These are phyloP conservation scores for Platanthera zijinensis DNA, from an alignment of 106 monocot genomes.

Conservation along the genomic window DNA sequence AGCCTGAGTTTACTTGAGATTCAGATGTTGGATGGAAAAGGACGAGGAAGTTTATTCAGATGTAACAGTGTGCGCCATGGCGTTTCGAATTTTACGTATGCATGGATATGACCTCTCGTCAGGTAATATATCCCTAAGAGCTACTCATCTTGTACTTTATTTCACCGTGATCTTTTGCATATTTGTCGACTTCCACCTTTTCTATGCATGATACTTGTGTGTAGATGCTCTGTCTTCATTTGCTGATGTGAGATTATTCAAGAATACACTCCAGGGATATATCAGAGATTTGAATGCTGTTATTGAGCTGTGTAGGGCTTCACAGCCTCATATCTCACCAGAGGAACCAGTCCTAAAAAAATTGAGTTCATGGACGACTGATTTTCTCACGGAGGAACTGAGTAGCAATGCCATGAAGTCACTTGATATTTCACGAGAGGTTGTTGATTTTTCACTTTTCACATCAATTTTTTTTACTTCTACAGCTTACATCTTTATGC, in stretches of 20 bases:
- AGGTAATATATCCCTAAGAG: conserved; percentile 27
- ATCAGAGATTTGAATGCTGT: conserved; percentile 33
- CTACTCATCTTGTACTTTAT: neutral
- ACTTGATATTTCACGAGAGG: conserved; percentile 23
- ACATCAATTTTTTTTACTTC: neutral
- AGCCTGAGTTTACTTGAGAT: conserved; percentile 18
- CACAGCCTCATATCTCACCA: conserved; percentile 44
- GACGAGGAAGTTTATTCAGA: conserved; percentile 70
- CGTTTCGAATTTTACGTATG: conserved; percentile 80
- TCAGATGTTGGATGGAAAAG: conserved; percentile 64
- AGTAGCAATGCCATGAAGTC: neutral
- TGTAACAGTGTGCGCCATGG: conserved; percentile 52
- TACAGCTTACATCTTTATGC: neutral
- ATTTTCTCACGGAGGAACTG: conserved; percentile 35
- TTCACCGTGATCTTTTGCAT: neutral
- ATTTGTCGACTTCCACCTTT: neutral
- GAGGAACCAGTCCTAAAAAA: conserved; percentile 52
- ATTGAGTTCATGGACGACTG: conserved; percentile 40
- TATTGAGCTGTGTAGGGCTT: conserved; percentile 77
- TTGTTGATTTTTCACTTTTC: neutral
- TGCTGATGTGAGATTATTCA: conserved; percentile 29
- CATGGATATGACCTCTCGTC: conserved; percentile 79
- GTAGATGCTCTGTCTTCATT: conserved; percentile 46
- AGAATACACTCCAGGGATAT: conserved; percentile 28
- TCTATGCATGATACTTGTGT: neutral